Conservation (phyloP, 1,284 basidiomycete species). For the Dichomitus squalens region DNA sequence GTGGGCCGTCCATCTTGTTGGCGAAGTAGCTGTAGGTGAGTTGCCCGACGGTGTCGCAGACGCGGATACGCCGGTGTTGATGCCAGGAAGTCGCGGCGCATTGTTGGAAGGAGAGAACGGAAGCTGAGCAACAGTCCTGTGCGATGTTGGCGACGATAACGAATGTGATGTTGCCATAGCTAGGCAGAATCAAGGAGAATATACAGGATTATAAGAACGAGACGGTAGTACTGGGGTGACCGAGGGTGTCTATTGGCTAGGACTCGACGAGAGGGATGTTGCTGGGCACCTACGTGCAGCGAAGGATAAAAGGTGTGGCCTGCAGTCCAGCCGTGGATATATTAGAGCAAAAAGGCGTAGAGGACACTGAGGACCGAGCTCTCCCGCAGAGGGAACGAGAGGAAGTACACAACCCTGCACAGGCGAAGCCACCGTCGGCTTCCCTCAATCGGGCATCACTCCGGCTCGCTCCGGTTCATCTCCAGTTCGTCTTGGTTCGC, state of each 20-base stretch:
- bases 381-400: conserved; percentile 20
- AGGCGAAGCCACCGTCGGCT: conserved; percentile 3
- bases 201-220: conserved; percentile 27
- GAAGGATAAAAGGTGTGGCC: conserved; percentile 14
- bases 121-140: conserved; percentile 32
- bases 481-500: conserved; percentile 16
- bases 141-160: conserved; percentile 31
- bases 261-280: conserved; percentile 7
- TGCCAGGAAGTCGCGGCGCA: conserved; percentile 23
- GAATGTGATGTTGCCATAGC: conserved; percentile 36
- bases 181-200: conserved; percentile 14
- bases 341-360: conserved; percentile 23
- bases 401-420: conserved; percentile 11
- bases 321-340: conserved; percentile 20
- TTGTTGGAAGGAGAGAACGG: conserved; percentile 33
- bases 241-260: conserved; percentile 4
- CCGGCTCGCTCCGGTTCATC: conserved; percentile 10
- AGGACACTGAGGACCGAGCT: conserved; percentile 16
- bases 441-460: conserved; percentile 1
- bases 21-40: conserved; percentile 24
- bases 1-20: conserved; percentile 21
- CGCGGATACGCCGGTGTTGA: conserved; percentile 14
- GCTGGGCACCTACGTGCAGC: conserved; percentile 22
- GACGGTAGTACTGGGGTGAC: conserved; percentile 10
- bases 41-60: conserved; percentile 19